Percentiles rank a stretch among this genome's conserved stretches.
These are phyloP conservation scores for Ashbya aceris DNA, from an alignment of 1,139 yeast species.

Conservation along the genomic window DNA sequence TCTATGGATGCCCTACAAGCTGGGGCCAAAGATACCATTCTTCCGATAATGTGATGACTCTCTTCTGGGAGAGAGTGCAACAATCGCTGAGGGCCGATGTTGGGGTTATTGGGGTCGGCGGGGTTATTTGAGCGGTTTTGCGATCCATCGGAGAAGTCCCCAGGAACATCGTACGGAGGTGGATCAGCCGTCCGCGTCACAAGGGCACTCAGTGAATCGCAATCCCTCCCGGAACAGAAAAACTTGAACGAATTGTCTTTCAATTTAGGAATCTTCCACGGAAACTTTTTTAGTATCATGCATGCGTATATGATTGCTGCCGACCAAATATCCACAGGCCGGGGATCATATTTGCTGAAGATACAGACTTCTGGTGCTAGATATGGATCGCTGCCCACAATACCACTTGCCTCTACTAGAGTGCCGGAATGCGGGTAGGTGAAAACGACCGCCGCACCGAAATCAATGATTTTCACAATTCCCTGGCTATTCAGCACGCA, in stretches of 20 bases:
- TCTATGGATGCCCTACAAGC: constrained; percentile 81
- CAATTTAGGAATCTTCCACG: constrained; percentile 93
- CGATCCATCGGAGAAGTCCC: constrained; percentile 3
- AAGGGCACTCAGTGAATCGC: constrained; percentile 34
- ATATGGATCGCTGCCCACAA: constrained; percentile 91
- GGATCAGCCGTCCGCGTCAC: constrained; percentile 34
- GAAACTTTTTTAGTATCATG: constrained; percentile 88
- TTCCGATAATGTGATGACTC: constrained; percentile 53
- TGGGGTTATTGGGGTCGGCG: constrained; percentile 36
- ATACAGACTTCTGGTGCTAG: constrained; percentile 92
- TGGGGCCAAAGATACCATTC: constrained; percentile 76
- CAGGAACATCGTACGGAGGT: constrained; percentile 25
- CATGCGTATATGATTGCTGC: constrained; percentile 88
- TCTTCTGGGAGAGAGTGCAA: constrained; percentile 63
- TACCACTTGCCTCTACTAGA: constrained; percentile 75
- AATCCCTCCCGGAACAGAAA: constrained; percentile 37
- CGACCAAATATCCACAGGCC: constrained; percentile 94
- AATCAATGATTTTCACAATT: constrained; percentile 82
- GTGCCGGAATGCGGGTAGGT: constrained; percentile 81
- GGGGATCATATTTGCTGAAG: constrained; percentile 72
- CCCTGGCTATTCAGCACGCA: constrained; percentile 84
- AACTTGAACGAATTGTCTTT: constrained; percentile 73
- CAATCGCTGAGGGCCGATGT: constrained; percentile 62
- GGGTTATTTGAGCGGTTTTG: constrained; percentile 20
- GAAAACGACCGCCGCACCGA: constrained; percentile 90